Evolutionary conservation across 805 yeast species (phyloP), one percentile per base, ranked within the genome.

Genomic region (Ogataea paradorogensis): DNA sequence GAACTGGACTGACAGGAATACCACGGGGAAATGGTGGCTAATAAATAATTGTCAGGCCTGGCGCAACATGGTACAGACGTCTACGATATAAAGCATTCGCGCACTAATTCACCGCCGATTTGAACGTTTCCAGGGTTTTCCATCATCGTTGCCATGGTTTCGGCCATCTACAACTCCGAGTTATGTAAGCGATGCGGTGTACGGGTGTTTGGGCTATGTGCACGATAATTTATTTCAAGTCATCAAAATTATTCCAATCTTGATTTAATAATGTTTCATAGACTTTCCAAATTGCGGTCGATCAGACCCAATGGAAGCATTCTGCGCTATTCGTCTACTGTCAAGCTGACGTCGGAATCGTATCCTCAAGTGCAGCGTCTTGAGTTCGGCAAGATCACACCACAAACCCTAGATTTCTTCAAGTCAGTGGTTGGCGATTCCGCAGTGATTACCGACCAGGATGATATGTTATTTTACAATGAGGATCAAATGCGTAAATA

Each of bases 401-500:
- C 67, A 0, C 67, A 63, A 6, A 95, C 90, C 53, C 39, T 91
- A 7, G 70, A 61, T 0, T 71, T 61, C 50, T 93, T 91, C 70
- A 66, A 69, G 45, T 56, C 76, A 0, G 66, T 90, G 9, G 65
- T 93, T 42, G 65, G 79, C 5, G 68, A 72, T 20, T 66, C 71
- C 11, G 67, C 70, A 28, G 61, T 73, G 48, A 29, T 82, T 36
- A 75, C 79, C 11, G 81, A 78, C 45, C 60, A 62, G 9, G 83
- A 80, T 29, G 93, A 84, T 52, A 67, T 90, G 29, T 70, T 74
- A 15, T 75, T 75, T 44, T 86, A 67, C 72, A 91, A 90, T 57
- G 91, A 84, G 61, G 98, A 90, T 62, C 85, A 95, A 88, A 90
- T 88, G 95, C 74, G 86, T 56, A 90, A 90, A 64, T 90, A 89